phyloP scores from a whole-genome alignment of 1,139 yeast species.

The Candida labiduridarum region DNA sequence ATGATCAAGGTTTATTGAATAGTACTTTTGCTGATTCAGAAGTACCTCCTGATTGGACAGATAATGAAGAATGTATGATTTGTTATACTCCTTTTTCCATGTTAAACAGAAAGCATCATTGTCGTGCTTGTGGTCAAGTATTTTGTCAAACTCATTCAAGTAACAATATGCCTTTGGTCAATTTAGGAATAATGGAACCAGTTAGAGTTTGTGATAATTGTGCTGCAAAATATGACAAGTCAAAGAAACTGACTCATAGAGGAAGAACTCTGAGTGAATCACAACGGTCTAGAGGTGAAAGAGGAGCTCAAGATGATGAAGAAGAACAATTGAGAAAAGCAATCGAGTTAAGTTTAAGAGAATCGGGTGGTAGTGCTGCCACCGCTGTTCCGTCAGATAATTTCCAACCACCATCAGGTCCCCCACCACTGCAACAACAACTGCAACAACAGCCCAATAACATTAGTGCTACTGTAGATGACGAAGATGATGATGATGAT shows the following conservation, averaged over 20 bases:
- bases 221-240: constrained; percentile 51
- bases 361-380: constrained; percentile 33
- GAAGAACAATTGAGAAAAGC: constrained; percentile 83
- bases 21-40: constrained; percentile 75
- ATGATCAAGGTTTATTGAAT: constrained; percentile 29
- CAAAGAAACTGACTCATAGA: constrained; percentile 1
- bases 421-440: constrained; percentile 14
- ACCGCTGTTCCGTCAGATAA: constrained; percentile 12
- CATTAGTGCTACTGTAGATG: constrained; percentile 16
- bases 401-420: constrained; percentile 17
- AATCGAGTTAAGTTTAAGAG: constrained; percentile 74
- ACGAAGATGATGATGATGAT: constrained; percentile 82
- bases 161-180: constrained; percentile 69
- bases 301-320: constrained; percentile 42
- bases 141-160: constrained; percentile 84
- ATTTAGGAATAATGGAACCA: constrained; percentile 82
- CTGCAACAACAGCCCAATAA: constrained; percentile 13
- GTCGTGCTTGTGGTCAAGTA: constrained; percentile 96
- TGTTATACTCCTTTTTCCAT: constrained; percentile 81
- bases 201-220: constrained; percentile 96
- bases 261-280: background rate
- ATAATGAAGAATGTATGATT: constrained; percentile 93
- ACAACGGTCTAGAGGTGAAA: background rate
- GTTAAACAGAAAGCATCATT: constrained; percentile 91
- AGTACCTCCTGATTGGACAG: constrained; percentile 98